Percentiles rank a stretch among this genome's conserved stretches.
phyloP scores from a whole-genome alignment of 2,329 filamentous ascomycete genomes.

The Talaromyces marneffei region DNA sequence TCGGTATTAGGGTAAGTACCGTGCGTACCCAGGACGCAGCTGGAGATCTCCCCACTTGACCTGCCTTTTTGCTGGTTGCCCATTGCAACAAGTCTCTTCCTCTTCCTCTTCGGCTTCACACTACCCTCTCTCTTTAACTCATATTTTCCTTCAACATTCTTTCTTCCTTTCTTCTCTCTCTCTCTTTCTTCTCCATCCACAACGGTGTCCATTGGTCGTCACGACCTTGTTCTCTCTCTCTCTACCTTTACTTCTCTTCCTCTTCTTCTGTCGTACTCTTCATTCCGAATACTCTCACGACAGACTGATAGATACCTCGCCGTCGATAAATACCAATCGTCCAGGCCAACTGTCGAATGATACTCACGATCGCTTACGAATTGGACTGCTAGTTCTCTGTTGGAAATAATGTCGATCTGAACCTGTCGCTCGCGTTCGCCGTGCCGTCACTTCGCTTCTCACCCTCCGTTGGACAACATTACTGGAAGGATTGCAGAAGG shows the following conservation, averaged over 20 bases:
- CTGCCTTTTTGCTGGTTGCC: conserved; percentile 6
- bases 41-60: conserved; percentile 8
- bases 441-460: neutral
- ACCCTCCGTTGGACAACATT: neutral
- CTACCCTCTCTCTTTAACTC: conserved; percentile 1
- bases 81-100: conserved; percentile 10
- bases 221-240: conserved; percentile 14
- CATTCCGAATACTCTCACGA: neutral
- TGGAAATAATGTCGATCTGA: conserved; percentile 12
- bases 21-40: too few species aligned
- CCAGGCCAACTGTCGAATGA: neutral
- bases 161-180: conserved; percentile 8
- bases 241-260: conserved; percentile 16
- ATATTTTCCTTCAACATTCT: conserved; percentile 3
- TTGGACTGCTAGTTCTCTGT: neutral
- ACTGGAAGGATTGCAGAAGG: neutral
- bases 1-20: too few species aligned
- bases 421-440: neutral
- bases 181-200: conserved; percentile 20
- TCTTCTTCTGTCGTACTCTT: conserved; percentile 4
- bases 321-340: neutral
- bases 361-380: neutral
- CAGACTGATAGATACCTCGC: conserved; percentile 14
- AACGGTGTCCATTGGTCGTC: conserved; percentile 12
- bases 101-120: conserved; percentile 9